Percentiles rank a stretch among this genome's conserved stretches.
These are phyloP conservation scores for Rhizophlyctis rosea DNA, from an alignment of 192 early-diverging fungal species.

Conservation along the genomic window DNA sequence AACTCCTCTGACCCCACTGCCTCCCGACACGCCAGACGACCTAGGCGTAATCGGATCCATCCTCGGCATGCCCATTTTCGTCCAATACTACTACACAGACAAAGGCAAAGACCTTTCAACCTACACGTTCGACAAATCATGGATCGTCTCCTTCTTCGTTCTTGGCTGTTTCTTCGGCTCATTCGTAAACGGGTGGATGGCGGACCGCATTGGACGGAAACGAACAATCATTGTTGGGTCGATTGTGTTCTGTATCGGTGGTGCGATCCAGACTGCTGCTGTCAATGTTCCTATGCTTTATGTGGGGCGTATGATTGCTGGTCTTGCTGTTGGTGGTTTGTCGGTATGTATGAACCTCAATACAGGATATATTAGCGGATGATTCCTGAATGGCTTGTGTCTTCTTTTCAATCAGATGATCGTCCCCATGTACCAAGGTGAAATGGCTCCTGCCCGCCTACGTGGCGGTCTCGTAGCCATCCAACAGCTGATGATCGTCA, in stretches of 20 bases:
- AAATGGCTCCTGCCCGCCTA: slow-evolving; percentile 57
- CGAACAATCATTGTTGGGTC: slow-evolving; percentile 35
- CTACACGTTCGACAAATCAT: too few species aligned
- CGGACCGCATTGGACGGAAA: slow-evolving; percentile 40
- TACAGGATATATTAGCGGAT: too few species aligned
- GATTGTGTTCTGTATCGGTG: slow-evolving; percentile 71
- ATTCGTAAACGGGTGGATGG: slow-evolving; percentile 30
- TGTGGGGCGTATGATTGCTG: slow-evolving; percentile 75
- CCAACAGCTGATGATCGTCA: slow-evolving; percentile 92
- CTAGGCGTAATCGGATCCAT: slow-evolving; percentile 46
- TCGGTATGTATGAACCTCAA: too few species aligned
- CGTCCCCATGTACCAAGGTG: slow-evolving; percentile 47
- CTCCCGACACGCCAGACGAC: too few species aligned
- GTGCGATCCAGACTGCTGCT: slow-evolving; percentile 59
- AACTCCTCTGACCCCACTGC: too few species aligned
- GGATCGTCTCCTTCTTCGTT: slow-evolving; percentile 42
- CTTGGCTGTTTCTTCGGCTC: slow-evolving; percentile 41
- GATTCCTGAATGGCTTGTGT: too few species aligned
- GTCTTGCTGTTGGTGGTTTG: slow-evolving; percentile 71
- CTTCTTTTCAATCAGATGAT: too few species aligned
- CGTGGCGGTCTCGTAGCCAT: slow-evolving; percentile 83
- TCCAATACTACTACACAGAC: too few species aligned
- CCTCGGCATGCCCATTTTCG: slow-evolving; percentile 37
- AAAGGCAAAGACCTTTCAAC: too few species aligned
- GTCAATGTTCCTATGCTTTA: slow-evolving; percentile 63